Conservation (phyloP, 2,329 filamentous ascomycete genomes). For the Sarocladium kiliense region DNA sequence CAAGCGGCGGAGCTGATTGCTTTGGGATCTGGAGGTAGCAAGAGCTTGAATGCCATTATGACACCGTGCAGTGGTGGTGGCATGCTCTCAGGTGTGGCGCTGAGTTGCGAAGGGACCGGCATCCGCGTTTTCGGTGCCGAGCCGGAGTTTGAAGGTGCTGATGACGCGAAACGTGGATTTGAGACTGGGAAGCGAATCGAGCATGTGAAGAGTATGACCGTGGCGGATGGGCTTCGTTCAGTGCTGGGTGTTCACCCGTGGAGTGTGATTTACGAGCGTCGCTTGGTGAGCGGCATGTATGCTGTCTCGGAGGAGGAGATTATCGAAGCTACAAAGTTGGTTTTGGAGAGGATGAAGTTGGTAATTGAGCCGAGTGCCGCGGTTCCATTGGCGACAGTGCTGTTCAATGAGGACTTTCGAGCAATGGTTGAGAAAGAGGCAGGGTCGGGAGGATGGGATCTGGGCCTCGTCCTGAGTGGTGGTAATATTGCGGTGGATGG, state of each 20-base stretch:
- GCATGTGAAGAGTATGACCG: slow-evolving; percentile 63
- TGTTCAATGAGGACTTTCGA: slow-evolving; percentile 75
- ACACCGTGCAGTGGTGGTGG: slow-evolving; percentile 5
- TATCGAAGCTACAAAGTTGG: slow-evolving; percentile 60
- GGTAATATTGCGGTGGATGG: slow-evolving; percentile 44
- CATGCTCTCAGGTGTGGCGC: slow-evolving; percentile 40
- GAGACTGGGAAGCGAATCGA: slow-evolving; percentile 54
- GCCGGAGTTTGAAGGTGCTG: slow-evolving; percentile 67
- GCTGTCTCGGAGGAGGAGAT: slow-evolving; percentile 72
- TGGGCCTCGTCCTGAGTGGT: slow-evolving; percentile 46
- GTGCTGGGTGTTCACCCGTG: slow-evolving; percentile 67
- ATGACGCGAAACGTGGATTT: slow-evolving; percentile 67
- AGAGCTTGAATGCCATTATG: slow-evolving; percentile 34
- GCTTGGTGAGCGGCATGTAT: slow-evolving; percentile 59
- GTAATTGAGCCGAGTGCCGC: slow-evolving; percentile 75
- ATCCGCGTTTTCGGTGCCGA: slow-evolving; percentile 74
- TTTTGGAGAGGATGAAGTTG: slow-evolving; percentile 75
- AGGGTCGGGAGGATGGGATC: slow-evolving; percentile 62
- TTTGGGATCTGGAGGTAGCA: no score
- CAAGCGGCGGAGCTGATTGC: slow-evolving; percentile 52
- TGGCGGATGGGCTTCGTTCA: slow-evolving; percentile 75
- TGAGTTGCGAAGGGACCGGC: slow-evolving; percentile 43
- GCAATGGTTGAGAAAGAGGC: slow-evolving; percentile 57
- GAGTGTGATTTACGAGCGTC: slow-evolving; percentile 60
- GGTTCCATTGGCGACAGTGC: slow-evolving; percentile 65